Evolutionary conservation across 176 grass and related monocot species (phyloP), one percentile per base, ranked within the genome.

Genomic region (Saccharum spontaneum): DNA sequence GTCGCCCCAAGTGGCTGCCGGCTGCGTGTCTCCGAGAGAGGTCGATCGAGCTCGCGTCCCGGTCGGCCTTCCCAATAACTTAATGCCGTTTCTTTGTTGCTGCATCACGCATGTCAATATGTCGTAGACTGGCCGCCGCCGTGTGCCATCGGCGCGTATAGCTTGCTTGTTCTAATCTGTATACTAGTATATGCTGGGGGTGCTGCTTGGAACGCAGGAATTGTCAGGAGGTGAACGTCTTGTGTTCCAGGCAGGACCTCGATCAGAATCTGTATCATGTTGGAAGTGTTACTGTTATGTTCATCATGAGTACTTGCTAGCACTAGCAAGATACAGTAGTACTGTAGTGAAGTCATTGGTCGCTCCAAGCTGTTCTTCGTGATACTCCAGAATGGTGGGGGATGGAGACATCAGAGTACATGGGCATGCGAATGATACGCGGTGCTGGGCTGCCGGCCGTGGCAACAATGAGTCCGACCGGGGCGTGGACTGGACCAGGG

Each of bases 1-100:
- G 89, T 83, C 80, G 86, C 62, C 60, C 34, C 90, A 76, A 83
- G 48, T 64, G 15, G 85, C 45, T 87, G 85, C 52, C 52, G 52
- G 52, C 39, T 34, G 50, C 15, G 16, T 84, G 85, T 74, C 80
- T 33, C 30, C 75, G 40, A 63, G 40, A 12, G 40, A 5, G 37
- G 31, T 7, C 15, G 50, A 22, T 6, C 15, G 50, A 22, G 54
- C 2, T 61, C 57, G 57, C 1, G 57, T 61, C 57, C n/a, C 1
- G 20, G 73, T 67, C 77, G 20, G 73, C 76, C 77, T 28, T 79
- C 85, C 59, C 71, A 92, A 24, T 92, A 92, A 55, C 45, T 30
- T 76, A 52, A n/a, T 64, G 26, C 59, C 9, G 23, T 12, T 12
- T 16, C 7, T 2, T 50, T 49, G 39, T 46, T 46, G 15, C 23